phyloP scores from a whole-genome alignment of 768 basidiomycete species.

The Mycena leptocephala region DNA sequence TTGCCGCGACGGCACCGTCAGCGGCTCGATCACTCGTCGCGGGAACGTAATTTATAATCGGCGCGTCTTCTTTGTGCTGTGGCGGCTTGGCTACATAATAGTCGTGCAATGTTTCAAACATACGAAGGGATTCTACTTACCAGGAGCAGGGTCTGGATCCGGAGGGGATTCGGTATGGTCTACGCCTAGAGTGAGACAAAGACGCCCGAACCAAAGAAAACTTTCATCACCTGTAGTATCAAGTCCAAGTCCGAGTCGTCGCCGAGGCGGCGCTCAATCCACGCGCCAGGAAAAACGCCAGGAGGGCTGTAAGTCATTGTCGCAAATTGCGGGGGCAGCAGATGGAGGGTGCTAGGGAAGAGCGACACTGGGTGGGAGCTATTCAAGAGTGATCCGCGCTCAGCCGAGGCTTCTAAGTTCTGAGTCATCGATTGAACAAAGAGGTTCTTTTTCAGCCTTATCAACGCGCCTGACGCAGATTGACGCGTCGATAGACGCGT shows the following conservation, averaged over 20 bases:
- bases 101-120: background rate
- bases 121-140: background rate
- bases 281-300: constrained; percentile 24
- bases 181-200: constrained; percentile 16
- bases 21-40: no score
- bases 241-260: no score
- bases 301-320: constrained; percentile 22
- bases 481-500: constrained; percentile 1
- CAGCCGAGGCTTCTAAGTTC: background rate
- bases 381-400: no score
- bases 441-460: background rate
- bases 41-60: no score
- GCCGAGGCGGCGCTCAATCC: background rate
- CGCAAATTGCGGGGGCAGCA: background rate
- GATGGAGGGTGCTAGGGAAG: constrained; percentile 11
- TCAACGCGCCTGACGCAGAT: background rate
- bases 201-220: background rate
- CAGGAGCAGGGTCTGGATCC: background rate
- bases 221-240: background rate
- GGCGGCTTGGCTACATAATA: no score
- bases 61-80: no score
- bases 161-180: background rate
- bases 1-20: background rate
- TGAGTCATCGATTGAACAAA: background rate
- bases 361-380: background rate